Conservation (phyloP, 352 stramenopile genomes). For the Phytophthora syringae region DNA sequence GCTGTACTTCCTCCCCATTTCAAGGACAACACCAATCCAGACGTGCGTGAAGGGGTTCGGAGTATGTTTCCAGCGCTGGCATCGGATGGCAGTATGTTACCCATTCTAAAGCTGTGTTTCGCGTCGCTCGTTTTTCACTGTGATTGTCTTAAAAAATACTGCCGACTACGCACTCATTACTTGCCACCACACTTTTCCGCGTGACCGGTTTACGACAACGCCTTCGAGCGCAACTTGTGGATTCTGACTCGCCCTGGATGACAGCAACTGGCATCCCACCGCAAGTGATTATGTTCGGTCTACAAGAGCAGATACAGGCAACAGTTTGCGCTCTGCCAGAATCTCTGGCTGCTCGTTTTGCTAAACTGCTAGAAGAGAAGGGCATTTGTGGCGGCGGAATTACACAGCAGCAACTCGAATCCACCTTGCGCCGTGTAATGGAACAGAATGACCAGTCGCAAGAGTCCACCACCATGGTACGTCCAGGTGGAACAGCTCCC, state of each 20-base stretch:
- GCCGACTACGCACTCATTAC: not conserved
- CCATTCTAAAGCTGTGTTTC: slow-evolving; percentile 17
- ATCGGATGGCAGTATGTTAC: not conserved
- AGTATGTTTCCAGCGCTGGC: slow-evolving; percentile 6
- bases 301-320: not conserved
- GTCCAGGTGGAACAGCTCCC: not conserved
- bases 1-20: slow-evolving; percentile 14
- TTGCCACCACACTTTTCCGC: not conserved
- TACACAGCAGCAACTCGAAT: not conserved
- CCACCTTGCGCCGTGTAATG: not conserved
- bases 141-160: not conserved
- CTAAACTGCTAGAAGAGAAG: not conserved
- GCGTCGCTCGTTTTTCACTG: slow-evolving; percentile 7
- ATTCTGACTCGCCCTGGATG: not conserved
- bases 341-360: slow-evolving; percentile 1
- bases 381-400: not conserved
- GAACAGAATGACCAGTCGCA: not conserved
- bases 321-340: slow-evolving; percentile 1
- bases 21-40: not conserved
- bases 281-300: slow-evolving; percentile 1
- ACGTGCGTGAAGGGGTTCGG: not conserved
- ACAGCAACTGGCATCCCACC: not conserved
- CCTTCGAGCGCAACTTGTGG: not conserved
- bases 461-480: not conserved
- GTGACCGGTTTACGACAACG: not conserved